These are phyloP conservation scores for Ormosia emarginata DNA, from an alignment of 306 rosid genomes.

Conservation along the genomic window DNA sequence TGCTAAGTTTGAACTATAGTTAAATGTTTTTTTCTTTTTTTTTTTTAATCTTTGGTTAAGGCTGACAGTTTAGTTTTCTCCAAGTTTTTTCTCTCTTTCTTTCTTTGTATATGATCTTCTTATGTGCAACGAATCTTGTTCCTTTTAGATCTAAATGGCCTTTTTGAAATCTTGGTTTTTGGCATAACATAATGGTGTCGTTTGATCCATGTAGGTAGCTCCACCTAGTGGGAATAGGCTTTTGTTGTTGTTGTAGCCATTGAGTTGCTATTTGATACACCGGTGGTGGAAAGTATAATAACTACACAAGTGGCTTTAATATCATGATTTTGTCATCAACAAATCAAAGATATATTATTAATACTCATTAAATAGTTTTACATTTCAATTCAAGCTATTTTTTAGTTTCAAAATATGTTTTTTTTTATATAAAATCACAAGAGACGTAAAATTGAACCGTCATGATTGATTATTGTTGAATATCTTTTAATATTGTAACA, in stretches of 20 bases:
- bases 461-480: neutral
- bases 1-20: neutral
- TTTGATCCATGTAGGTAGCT: neutral
- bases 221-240: too few relatives aligned
- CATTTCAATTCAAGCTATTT: neutral
- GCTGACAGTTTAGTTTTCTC: neutral
- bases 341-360: neutral
- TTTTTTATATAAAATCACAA: neutral
- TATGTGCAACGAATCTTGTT: neutral
- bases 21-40: neutral
- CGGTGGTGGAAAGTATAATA: neutral
- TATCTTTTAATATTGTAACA: too few relatives aligned
- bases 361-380: neutral
- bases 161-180: neutral
- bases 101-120: neutral
- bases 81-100: neutral
- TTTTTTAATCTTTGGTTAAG: neutral
- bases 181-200: neutral
- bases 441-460: neutral
- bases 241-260: too few relatives aligned
- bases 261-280: neutral
- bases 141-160: neutral
- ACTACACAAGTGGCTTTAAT: neutral
- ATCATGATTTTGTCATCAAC: neutral
- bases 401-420: neutral